phyloP scores from a whole-genome alignment of 1,139 yeast genomes.

The Williopsis jadinii region DNA sequence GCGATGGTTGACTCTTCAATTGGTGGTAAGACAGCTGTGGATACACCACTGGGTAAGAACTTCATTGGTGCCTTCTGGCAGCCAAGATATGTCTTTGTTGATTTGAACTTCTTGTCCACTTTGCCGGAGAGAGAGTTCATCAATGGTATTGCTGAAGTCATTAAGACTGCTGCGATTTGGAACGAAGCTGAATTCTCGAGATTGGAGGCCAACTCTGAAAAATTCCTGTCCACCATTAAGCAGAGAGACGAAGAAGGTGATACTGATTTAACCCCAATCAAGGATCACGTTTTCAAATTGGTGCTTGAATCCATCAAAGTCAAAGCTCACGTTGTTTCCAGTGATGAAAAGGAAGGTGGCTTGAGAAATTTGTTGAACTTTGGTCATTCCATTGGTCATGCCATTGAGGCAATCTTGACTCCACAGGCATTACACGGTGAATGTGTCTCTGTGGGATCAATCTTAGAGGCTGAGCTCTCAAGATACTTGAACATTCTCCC shows the following conservation, averaged over 20 bases:
- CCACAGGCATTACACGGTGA: constrained; percentile 98
- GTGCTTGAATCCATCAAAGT: constrained; percentile 85
- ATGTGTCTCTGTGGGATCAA: constrained; percentile 93
- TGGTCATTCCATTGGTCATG: constrained; percentile 98
- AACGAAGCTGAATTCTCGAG: constrained; percentile 80
- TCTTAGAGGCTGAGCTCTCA: constrained; percentile 89
- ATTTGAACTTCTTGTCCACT: constrained; percentile 79
- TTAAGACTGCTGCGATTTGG: constrained; percentile 98
- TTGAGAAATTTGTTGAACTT: constrained; percentile 87
- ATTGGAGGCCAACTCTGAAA: constrained; percentile 67
- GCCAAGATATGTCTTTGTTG: constrained; percentile 84
- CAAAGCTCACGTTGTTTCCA: constrained; percentile 89
- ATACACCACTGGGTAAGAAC: constrained; percentile 96
- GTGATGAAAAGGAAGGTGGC: constrained; percentile 95
- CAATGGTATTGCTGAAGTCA: constrained; percentile 98
- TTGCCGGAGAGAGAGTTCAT: constrained; percentile 91
- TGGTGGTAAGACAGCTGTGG: constrained; percentile 98
- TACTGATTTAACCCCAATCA: constrained; percentile 47
- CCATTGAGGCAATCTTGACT: constrained; percentile 91
- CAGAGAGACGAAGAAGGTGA: constrained; percentile 32
- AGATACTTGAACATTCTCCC: constrained; percentile 84
- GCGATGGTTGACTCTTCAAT: constrained; percentile 98
- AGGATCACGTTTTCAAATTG: constrained; percentile 66
- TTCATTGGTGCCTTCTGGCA: constrained; percentile 98
- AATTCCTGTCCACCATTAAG: constrained; percentile 54